Base-by-base conservation (phyloP, 345 rosid species). In the Camelina neglecta region DNA sequence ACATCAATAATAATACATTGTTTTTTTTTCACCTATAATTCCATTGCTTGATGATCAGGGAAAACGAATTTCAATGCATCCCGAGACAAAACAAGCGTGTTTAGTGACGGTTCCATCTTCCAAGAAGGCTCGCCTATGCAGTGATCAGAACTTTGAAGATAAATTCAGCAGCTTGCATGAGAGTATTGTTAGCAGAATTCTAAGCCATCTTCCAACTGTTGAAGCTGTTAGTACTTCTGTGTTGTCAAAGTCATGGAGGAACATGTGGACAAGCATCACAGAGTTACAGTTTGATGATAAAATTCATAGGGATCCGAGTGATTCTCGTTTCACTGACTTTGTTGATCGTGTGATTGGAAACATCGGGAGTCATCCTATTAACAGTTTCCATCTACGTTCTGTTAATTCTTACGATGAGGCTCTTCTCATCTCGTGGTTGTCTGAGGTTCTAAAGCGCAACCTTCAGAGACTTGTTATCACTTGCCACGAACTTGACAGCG, bases 171-270 rank as follows among this genome's bases (percentile, higher is more conserved):
- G 20, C 11, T 63, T 73, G 35, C 70, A 44, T 29, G 76, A 65
- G 48, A 65, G 57, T 44, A 35, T 65, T 35, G 24, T 75, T 50
- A 24, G 26, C 62, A 38, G 20, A 60, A 60, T 75, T 20, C 23
- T 75, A 36, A 67, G 53, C 33, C 45, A 68, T 49, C 73, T 75
- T 51, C 31, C 62, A 59, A 75, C 72, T 38, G 54, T 23, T 0
- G 79, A 75, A 49, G 79, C 79, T 35, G 74, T 75, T 75, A 60
- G 55, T 11, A 67, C 62, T 6, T 65, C 26, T 65, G 78, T 74
- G 6, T 56, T 74, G n/a, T 65, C 78, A 31, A 65, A 57, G 61
- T 7, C 71, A 44, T 65, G 71, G 77, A 65, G 39, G 51, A 33
- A 56, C 10, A 13, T 23, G 12, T 63, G 77, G 64, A 73, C 65